Evolutionary conservation across 306 rosid genomes (phyloP).

Genomic region (Casuarina cunninghamiana): DNA sequence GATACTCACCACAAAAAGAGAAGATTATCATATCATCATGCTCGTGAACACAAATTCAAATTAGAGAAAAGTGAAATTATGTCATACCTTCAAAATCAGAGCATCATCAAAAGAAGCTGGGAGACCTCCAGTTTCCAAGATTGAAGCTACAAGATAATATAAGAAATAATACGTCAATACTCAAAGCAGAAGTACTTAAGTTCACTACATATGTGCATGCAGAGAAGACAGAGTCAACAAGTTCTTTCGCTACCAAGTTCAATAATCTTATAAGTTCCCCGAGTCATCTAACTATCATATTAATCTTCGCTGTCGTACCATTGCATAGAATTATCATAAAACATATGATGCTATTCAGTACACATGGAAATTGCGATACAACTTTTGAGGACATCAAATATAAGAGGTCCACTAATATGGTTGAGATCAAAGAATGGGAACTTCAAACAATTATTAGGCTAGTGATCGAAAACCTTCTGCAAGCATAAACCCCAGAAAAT

Average conservation of each 20-base stretch:
- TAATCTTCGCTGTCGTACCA: neutral
- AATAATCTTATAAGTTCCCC: neutral
- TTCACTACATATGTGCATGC: neutral
- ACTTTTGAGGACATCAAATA: neutral
- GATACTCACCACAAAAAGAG: neutral
- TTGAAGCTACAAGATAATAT: constrained; percentile 41
- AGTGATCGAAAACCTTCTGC: neutral
- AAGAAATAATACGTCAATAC: constrained; percentile 24
- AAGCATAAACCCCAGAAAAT: neutral
- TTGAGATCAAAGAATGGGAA: neutral
- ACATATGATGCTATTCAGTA: neutral
- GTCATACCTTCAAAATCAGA: constrained; percentile 43
- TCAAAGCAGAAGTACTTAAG: constrained; percentile 6
- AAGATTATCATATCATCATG: neutral
- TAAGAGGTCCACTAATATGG: neutral
- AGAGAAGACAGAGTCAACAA: neutral
- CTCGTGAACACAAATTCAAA: neutral
- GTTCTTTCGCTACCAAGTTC: neutral
- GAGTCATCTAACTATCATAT: neutral
- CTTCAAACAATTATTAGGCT: neutral
- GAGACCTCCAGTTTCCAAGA: constrained; percentile 44
- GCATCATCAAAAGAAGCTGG: constrained; percentile 36
- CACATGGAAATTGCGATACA: neutral
- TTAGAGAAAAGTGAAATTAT: neutral
- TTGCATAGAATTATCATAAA: neutral